phyloP scores from a whole-genome alignment of 441 rosid genomes.

The Gossypium schwendimanii region DNA sequence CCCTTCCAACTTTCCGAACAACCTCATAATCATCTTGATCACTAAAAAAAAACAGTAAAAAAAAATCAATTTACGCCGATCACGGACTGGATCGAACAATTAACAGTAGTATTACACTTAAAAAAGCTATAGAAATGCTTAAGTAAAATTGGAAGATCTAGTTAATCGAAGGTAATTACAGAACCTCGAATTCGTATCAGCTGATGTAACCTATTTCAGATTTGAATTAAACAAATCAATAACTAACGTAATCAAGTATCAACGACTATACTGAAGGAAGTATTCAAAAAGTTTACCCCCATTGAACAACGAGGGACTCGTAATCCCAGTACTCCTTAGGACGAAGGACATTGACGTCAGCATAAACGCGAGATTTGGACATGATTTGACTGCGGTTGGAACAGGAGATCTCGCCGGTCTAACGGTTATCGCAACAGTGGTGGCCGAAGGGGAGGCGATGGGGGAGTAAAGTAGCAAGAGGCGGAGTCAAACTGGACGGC shows the following conservation, averaged over 20 bases:
- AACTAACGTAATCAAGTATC: not conserved
- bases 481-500: slow-evolving; percentile 23
- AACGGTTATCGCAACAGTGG: not conserved
- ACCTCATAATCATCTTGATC: slow-evolving; percentile 95
- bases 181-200: not conserved
- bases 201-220: not conserved
- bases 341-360: slow-evolving; percentile 1
- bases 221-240: not conserved
- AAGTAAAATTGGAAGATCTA: not conserved
- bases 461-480: slow-evolving; percentile 42
- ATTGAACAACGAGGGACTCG: slow-evolving; percentile 37
- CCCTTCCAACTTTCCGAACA: slow-evolving; percentile 90
- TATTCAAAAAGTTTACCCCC: slow-evolving; percentile 48
- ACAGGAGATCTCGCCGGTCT: slow-evolving; percentile 34
- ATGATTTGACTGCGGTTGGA: slow-evolving; percentile 25
- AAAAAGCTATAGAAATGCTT: not conserved
- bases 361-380: slow-evolving; percentile 37
- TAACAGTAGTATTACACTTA: not conserved
- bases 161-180: not conserved
- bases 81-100: not conserved
- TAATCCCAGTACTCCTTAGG: slow-evolving; percentile 6
- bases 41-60: slow-evolving; percentile 23
- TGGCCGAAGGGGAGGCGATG: slow-evolving; percentile 39
- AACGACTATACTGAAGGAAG: not conserved
- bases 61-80: not conserved